Conservation (phyloP, 192 early-diverging fungal genomes). For the Jimgerdemannia flammicorona region DNA sequence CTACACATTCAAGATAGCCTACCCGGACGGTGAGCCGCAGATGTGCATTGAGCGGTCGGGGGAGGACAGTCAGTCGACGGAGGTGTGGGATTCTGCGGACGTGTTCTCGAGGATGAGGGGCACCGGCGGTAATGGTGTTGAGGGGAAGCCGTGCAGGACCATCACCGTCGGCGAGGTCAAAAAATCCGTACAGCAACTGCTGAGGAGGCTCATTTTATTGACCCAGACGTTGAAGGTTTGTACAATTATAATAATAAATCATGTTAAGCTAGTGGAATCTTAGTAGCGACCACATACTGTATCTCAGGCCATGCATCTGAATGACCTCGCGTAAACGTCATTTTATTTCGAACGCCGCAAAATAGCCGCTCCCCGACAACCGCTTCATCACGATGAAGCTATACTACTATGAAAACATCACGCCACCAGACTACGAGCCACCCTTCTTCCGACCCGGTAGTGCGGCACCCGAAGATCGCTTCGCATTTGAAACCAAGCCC, state of each 20-base stretch:
- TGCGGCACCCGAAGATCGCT: conserved; percentile 14
- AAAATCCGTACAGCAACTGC: conserved; percentile 30
- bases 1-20: conserved; percentile 47
- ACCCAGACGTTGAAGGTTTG: conserved; percentile 45
- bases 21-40: conserved; percentile 33
- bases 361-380: conserved; percentile 34
- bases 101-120: conserved; percentile 12
- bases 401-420: conserved; percentile 50
- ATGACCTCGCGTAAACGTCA: background rate
- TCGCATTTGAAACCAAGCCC: conserved; percentile 28
- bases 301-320: no score
- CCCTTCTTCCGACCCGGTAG: conserved; percentile 36
- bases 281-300: no score
- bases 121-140: background rate
- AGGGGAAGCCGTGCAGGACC: background rate
- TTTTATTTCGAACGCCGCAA: background rate
- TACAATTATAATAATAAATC: background rate
- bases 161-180: conserved; percentile 29
- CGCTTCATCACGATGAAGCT: conserved; percentile 44
- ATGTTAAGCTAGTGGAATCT: background rate
- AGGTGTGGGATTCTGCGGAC: conserved; percentile 7
- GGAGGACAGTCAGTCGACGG: background rate
- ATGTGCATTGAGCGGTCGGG: conserved; percentile 22
- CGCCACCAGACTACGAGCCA: conserved; percentile 52
- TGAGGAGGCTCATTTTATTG: conserved; percentile 41